Evolutionary conservation across 1,284 basidiomycete genomes (phyloP).

Genomic region (Leccinum ponderosum): DNA sequence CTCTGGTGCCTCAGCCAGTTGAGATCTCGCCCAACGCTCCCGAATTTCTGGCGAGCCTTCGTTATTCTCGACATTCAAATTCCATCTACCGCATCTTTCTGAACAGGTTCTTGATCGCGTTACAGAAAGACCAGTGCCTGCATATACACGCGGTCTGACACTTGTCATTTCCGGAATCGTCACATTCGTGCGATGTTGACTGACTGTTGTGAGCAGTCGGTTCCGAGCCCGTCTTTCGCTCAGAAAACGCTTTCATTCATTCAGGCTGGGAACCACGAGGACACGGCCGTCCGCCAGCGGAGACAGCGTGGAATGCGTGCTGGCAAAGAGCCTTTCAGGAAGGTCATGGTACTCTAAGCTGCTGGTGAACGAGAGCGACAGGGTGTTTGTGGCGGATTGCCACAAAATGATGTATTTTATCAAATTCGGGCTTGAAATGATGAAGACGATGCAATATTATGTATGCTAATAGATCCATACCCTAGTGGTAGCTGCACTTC

Average conservation of each 20-base stretch:
- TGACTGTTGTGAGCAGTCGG: slow-evolving; percentile 44
- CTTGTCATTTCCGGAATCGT: neutral
- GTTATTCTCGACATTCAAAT: slow-evolving; percentile 41
- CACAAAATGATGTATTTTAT: neutral
- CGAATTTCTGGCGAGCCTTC: slow-evolving; percentile 49
- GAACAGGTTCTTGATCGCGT: slow-evolving; percentile 25
- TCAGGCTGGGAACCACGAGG: slow-evolving; percentile 31
- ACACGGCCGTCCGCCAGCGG: slow-evolving; percentile 39
- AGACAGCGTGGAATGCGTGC: slow-evolving; percentile 50
- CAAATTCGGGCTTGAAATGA: no score
- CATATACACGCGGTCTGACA: slow-evolving; percentile 43
- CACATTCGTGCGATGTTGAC: slow-evolving; percentile 5
- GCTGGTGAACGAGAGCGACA: slow-evolving; percentile 58
- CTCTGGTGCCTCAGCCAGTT: slow-evolving; percentile 39
- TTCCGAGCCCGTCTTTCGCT: slow-evolving; percentile 49
- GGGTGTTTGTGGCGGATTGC: slow-evolving; percentile 50
- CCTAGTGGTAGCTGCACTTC: no score
- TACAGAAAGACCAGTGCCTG: slow-evolving; percentile 43
- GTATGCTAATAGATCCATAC: no score
- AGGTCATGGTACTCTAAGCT: slow-evolving; percentile 61
- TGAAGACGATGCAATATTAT: no score
- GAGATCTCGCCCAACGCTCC: slow-evolving; percentile 40
- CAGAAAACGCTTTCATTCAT: slow-evolving; percentile 35
- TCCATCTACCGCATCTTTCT: slow-evolving; percentile 48
- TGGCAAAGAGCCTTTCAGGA: slow-evolving; percentile 58